Conservation (phyloP, 306 rosid species). For the Lithocarpus polystachyus region DNA sequence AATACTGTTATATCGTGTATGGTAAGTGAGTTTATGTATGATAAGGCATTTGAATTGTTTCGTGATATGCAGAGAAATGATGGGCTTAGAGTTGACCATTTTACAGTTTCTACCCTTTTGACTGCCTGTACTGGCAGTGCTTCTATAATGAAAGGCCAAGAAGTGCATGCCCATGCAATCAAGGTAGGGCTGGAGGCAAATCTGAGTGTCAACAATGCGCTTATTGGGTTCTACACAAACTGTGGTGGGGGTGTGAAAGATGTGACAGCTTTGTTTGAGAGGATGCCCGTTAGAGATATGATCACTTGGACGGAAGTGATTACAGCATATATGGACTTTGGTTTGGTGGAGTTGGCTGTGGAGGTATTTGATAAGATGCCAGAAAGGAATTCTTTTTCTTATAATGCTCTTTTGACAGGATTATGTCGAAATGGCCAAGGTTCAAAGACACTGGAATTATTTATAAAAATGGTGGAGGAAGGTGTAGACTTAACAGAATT, state of each 20-base stretch:
- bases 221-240: conserved; percentile 54
- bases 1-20: conserved; percentile 56
- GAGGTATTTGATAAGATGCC: conserved; percentile 66
- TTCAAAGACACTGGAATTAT: conserved; percentile 49
- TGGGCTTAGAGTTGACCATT: conserved; percentile 38
- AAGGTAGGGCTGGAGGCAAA: conserved; percentile 59
- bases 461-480: conserved; percentile 52
- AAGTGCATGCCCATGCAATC: conserved; percentile 61
- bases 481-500: conserved; percentile 57
- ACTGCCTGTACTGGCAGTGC: conserved; percentile 46
- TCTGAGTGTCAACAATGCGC: conserved; percentile 71
- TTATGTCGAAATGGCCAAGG: conserved; percentile 62
- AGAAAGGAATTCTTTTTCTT: conserved; percentile 47
- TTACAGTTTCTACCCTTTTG: conserved; percentile 65
- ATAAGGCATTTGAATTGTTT: conserved; percentile 45
- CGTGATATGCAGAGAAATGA: conserved; percentile 37
- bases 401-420: conserved; percentile 72
- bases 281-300: conserved; percentile 60
- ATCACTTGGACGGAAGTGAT: conserved; percentile 78
- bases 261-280: conserved; percentile 48
- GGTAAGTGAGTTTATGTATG: conserved; percentile 40
- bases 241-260: conserved; percentile 48
- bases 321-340: conserved; percentile 60
- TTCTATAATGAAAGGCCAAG: conserved; percentile 44
- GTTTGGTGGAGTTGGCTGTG: conserved; percentile 52